These are phyloP conservation scores for Conticribra guillardii DNA, from an alignment of 108 stramenopile genomes.

Conservation along the genomic window DNA sequence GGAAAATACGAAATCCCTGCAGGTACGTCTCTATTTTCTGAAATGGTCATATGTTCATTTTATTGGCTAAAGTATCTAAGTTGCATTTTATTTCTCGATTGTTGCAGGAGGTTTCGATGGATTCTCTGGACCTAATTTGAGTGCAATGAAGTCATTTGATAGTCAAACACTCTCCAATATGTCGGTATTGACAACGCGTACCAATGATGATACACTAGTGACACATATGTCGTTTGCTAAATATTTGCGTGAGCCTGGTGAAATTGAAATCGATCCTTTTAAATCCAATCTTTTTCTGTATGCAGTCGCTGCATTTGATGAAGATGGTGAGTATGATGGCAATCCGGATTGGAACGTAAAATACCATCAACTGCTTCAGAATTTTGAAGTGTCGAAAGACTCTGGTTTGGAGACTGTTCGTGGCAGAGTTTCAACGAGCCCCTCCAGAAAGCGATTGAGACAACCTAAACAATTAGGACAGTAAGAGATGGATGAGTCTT, in stretches of 20 bases:
- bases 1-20: conserved; percentile 47
- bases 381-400: not conserved
- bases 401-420: not conserved
- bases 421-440: not conserved
- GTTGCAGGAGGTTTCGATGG: conserved; percentile 9
- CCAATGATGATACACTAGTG: not conserved
- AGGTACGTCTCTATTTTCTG: no score
- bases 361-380: not conserved
- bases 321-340: conserved; percentile 24
- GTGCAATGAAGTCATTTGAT: conserved; percentile 1
- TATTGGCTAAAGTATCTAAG: not conserved
- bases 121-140: conserved; percentile 32
- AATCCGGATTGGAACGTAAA: conserved; percentile 39
- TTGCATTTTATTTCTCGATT: not conserved
- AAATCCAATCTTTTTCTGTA: conserved; percentile 40
- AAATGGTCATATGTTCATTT: no score
- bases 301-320: conserved; percentile 37
- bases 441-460: not conserved
- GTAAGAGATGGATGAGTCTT: not conserved
- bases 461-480: not conserved
- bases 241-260: conserved; percentile 36
- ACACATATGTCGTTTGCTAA: conserved; percentile 29
- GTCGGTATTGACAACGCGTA: conserved; percentile 1
- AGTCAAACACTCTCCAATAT: conserved; percentile 41
- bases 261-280: conserved; percentile 37